Evolutionary conservation across 495 filamentous ascomycete genomes (phyloP), one percentile per base, ranked within the genome.

Genomic region (Cercophora sp.): DNA sequence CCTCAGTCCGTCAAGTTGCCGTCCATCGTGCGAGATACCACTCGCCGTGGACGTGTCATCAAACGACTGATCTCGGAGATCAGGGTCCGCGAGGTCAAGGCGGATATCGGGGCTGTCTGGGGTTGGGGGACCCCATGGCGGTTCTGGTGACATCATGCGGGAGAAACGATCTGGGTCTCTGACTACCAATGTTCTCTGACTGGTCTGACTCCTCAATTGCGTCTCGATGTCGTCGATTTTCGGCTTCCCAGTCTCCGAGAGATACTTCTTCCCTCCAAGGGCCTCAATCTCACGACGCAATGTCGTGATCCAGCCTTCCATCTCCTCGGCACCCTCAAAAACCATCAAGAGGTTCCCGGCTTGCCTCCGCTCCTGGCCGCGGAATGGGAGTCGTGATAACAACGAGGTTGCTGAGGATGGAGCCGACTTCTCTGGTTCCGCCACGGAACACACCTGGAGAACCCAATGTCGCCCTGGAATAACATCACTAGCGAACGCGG

Each of bases 381-480:
- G 77, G 24, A 91, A 82, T 4, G 86, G 81, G 41, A 95, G 75
- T 42, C 85, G 83, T 9, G 85, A 83, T 31, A 91, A 72, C 13
- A 92, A 69, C n/a, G 83, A 84, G 49, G 79, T 79, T 2, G 79
- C 65, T 42, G 74, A 67, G 4, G 83, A 76, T 2, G 70, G 63
- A 5, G 75, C 70, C n/a, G 67, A 64, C 18, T 77, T 78, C 24
- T 93, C 85, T 8, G 82, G 75, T 16, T 85, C 81, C 4, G 78
- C 79, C 16, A 79, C 76, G 42, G 91, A 85, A n/a, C 86, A 89
- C 11, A 97, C 80, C 60, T 96, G 93, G 44, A 98, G 62, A 2
- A 98, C 93, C 82, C 85, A 96, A 57, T 92, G 93, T 54, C 85
- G 86, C 20, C 93, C 93, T 0, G 91, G 90, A 55, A 98, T 93